Evolutionary conservation across 2,329 filamentous ascomycete species (phyloP).

Genomic region (Colletotrichum theobromicola): DNA sequence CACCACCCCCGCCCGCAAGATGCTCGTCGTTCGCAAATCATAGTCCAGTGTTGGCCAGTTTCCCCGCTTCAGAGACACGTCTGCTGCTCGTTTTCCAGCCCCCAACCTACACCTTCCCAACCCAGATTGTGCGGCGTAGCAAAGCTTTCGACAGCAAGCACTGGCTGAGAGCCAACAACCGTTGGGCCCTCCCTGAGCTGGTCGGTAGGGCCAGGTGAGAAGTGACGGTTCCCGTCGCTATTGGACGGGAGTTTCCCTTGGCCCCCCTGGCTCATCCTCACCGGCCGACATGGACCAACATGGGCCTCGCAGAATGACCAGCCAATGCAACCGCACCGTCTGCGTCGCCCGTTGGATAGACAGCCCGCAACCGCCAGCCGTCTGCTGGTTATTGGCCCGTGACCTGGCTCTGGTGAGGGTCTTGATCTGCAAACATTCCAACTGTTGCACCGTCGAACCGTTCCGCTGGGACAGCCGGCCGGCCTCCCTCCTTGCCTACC

Average conservation of each 20-base stretch:
- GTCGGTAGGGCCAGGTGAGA: slow-evolving; percentile 10
- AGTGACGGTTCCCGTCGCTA: not conserved
- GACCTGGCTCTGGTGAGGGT: not conserved
- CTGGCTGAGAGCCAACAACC: not conserved
- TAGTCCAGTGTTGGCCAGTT: not conserved
- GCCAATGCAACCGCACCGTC: slow-evolving; percentile 10
- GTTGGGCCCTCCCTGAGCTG: not conserved
- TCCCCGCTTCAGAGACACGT: slow-evolving; percentile 10
- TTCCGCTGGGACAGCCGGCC: slow-evolving; percentile 15
- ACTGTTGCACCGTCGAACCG: slow-evolving; percentile 20
- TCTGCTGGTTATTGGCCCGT: not conserved
- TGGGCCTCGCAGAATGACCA: slow-evolving; percentile 3
- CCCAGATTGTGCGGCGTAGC: slow-evolving; percentile 4
- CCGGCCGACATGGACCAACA: slow-evolving; percentile 7
- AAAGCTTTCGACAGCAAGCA: not conserved
- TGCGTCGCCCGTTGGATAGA: slow-evolving; percentile 8
- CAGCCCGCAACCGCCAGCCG: slow-evolving; percentile 8
- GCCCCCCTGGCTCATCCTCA: not conserved
- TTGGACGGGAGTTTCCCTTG: not conserved
- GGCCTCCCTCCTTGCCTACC: not conserved
- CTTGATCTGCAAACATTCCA: slow-evolving; percentile 20
- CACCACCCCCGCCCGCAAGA: not conserved
- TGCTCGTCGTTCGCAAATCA: not conserved
- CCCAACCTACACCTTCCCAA: not conserved
- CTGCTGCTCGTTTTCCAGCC: not conserved